Evolutionary conservation across 257 asterid genomes (phyloP), one percentile per base, ranked within the genome.

Genomic region (Schizonepeta tenuifolia): DNA sequence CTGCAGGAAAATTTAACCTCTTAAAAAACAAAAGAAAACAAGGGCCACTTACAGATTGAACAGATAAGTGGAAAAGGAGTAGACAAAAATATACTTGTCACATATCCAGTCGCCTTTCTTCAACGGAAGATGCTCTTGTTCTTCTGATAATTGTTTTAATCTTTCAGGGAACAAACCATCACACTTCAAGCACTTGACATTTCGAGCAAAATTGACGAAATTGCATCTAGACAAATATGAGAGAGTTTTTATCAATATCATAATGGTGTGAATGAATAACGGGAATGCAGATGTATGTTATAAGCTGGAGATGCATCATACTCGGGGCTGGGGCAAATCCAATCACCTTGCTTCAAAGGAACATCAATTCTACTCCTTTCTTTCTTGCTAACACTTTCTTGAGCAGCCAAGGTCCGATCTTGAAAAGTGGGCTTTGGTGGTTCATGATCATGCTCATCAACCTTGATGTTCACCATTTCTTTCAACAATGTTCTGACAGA

Each of bases 81-180:
- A 64, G n/a, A 55, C 40, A 41, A 67, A 61, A 65, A 53, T 40
- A 76, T 75, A 95, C 98, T 80, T 86, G 57, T 73, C 78, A 70
- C 99, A 95, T 58, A 79, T 83, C 99, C 99, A 92, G 82, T 92
- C 99, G 74, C 99, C 99, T 83, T 87, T 92, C 93, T 88, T 95
- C 80, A 87, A 71, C 6, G 94, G 99, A 71, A 92, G 89, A 70
- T 88, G 72, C 24, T 79, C 94, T 80, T 82, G 93, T 62, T 88
- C 96, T 75, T 79, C 90, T 8, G 87, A 76, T 78, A 92, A 57
- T 65, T 65, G 78, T 72, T 41, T 73, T 15, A 88, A 75, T 51
- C 86, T 88, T 77, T 90, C 97, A 73, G 75, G 74, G 65, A 56
- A 81, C 26, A 90, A 73, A 70, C 71, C 69, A 63, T 86, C 78